A percentile compares a stretch with the other conserved stretches of the same genome.
Evolutionary conservation across 1,284 basidiomycete species (phyloP).

Genomic region (Malassezia japonica): DNA sequence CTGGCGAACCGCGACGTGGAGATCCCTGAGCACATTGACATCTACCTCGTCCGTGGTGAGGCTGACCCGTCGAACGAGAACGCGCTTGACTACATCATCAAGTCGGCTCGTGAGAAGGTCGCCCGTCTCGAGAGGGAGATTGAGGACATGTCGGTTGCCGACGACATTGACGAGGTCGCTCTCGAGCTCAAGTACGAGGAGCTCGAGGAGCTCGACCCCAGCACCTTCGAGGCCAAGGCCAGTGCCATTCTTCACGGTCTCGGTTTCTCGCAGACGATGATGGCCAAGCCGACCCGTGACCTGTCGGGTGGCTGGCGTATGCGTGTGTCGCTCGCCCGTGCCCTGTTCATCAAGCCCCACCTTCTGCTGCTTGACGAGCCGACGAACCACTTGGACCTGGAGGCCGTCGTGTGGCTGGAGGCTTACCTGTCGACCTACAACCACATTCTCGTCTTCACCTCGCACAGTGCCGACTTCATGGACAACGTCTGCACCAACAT

Average conservation of each 20-base stretch:
- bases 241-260: conserved; percentile 92
- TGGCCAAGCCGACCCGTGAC: conserved; percentile 92
- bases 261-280: conserved; percentile 82
- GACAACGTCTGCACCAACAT: conserved; percentile 77
- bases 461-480: conserved; percentile 98
- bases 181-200: conserved; percentile 87
- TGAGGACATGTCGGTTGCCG: conserved; percentile 81
- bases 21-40: conserved; percentile 90
- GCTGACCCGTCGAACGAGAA: conserved; percentile 93
- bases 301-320: conserved; percentile 99
- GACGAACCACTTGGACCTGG: conserved; percentile 78
- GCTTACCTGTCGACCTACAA: conserved; percentile 96
- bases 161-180: conserved; percentile 76
- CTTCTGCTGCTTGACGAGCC: conserved; percentile 69
- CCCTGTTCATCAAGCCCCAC: conserved; percentile 93
- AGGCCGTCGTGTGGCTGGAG: conserved; percentile 97
- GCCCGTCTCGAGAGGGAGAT: conserved; percentile 89
- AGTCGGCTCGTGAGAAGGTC: conserved; percentile 85
- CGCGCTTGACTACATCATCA: conserved; percentile 89
- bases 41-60: conserved; percentile 90
- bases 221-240: conserved; percentile 90
- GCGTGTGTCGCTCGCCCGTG: conserved; percentile 91
- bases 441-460: conserved; percentile 83
- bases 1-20: conserved; percentile 61
- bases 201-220: conserved; percentile 90